Conservation (phyloP, 768 basidiomycete genomes). For the Phaffia australis region DNA sequence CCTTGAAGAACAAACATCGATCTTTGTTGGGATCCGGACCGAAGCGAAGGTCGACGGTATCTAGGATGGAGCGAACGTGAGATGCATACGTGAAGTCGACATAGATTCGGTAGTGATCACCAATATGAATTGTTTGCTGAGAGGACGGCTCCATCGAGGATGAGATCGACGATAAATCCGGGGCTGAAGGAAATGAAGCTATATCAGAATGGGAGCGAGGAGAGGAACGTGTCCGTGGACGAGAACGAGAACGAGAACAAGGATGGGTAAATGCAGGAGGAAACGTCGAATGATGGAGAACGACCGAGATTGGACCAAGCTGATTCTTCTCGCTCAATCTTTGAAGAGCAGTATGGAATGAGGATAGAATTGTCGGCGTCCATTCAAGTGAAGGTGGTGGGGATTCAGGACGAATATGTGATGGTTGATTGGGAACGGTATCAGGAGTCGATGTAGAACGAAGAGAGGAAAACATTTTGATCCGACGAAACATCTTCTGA, state of each 20-base stretch:
- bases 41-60: constrained; percentile 9
- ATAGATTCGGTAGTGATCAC: constrained; percentile 17
- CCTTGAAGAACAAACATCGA: not conserved
- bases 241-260: too few species aligned
- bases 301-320: constrained; percentile 9
- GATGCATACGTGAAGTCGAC: constrained; percentile 17
- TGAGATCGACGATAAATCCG: not conserved
- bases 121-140: not conserved
- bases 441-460: too few species aligned
- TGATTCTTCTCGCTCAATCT: not conserved
- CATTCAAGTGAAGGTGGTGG: not conserved
- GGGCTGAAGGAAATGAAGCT: too few species aligned
- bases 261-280: not conserved
- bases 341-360: constrained; percentile 7
- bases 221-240: too few species aligned
- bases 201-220: too few species aligned
- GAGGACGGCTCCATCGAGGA: not conserved
- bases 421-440: too few species aligned
- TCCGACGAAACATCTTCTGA: not conserved
- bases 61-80: constrained; percentile 6
- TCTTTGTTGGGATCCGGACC: not conserved
- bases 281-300: constrained; percentile 16
- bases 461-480: too few species aligned
- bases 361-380: constrained; percentile 1
- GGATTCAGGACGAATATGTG: not conserved